Conservation (phyloP, 176 grass and related monocot species). For the Aegilops umbellulata region DNA sequence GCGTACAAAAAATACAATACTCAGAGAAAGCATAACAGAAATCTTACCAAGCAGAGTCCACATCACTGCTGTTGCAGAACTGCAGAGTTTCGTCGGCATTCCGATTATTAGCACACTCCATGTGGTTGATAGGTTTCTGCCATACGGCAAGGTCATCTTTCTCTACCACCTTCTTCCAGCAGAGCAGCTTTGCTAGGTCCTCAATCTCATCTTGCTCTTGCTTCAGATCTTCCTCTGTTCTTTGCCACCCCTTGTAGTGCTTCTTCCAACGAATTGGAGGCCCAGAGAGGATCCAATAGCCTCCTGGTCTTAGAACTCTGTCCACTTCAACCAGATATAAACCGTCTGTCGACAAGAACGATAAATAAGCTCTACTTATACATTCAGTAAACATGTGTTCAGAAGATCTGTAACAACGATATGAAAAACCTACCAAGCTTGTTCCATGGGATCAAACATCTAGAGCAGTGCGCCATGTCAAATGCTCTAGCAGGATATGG, state of each 20-base stretch:
- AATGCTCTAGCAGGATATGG: slow-evolving; percentile 85
- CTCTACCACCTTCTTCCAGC: slow-evolving; percentile 91
- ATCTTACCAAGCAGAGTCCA: slow-evolving; percentile 74
- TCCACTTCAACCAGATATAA: slow-evolving; percentile 82
- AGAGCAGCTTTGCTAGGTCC: slow-evolving; percentile 58
- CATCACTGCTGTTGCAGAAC: slow-evolving; percentile 55
- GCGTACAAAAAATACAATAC: neutral
- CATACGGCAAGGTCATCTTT: slow-evolving; percentile 88
- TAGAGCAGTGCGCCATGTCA: slow-evolving; percentile 91
- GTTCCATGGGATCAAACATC: slow-evolving; percentile 91
- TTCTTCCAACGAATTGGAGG: slow-evolving; percentile 84
- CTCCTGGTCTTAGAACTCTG: slow-evolving; percentile 82
- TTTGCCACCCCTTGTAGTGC: slow-evolving; percentile 77
- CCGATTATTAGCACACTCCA: slow-evolving; percentile 55
- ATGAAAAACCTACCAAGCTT: slow-evolving; percentile 49
- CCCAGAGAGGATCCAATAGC: slow-evolving; percentile 87
- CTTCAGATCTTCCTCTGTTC: slow-evolving; percentile 82
- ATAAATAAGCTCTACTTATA: neutral
- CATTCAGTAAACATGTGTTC: neutral
- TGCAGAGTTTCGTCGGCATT: slow-evolving; percentile 38
- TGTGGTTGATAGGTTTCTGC: slow-evolving; percentile 82
- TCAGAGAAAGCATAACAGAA: neutral
- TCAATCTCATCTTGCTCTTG: slow-evolving; percentile 90
- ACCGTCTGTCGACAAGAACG: slow-evolving; percentile 41
- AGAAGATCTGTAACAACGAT: neutral